Percentiles rank a stretch among this genome's conserved stretches.
Conservation (phyloP, 2,329 filamentous ascomycete genomes). For the Aureobasidium namibiae region DNA sequence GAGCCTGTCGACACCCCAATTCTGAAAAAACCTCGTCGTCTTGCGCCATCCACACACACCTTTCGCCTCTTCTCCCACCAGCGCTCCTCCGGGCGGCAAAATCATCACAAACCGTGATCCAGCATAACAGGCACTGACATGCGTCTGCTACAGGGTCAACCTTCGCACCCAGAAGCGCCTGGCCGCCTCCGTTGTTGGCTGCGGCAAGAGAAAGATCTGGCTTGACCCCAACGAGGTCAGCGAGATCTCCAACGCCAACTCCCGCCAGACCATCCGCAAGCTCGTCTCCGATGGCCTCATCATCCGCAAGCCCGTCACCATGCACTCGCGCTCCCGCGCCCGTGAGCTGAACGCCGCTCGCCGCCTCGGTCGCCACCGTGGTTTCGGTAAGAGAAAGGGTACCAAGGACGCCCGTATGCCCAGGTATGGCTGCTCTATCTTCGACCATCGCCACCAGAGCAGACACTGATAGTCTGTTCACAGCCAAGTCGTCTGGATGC, state of each 20-base stretch:
- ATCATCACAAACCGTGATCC: constrained; percentile 6
- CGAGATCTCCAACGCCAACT: constrained; percentile 99
- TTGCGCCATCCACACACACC: neutral
- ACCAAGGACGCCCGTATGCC: constrained; percentile 99
- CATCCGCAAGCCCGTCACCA: constrained; percentile 99
- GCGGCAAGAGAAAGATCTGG: constrained; percentile 99
- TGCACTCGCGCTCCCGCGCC: constrained; percentile 97
- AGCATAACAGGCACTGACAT: constrained; percentile 14
- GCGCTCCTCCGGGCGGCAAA: constrained; percentile 12
- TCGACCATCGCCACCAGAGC: neutral
- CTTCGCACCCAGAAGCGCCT: constrained; percentile 99
- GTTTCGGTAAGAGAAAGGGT: constrained; percentile 99
- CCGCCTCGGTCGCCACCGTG: constrained; percentile 93
- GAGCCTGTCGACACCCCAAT: neutral
- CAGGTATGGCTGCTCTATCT: constrained; percentile 54
- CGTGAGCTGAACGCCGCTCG: constrained; percentile 91
- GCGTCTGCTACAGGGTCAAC: constrained; percentile 69
- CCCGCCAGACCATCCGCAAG: constrained; percentile 99
- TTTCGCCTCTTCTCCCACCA: neutral
- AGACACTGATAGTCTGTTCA: constrained; percentile 30
- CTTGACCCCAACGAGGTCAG: constrained; percentile 98
- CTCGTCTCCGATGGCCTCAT: constrained; percentile 99
- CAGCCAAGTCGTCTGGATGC: constrained; percentile 98
- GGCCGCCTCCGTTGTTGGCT: constrained; percentile 95
- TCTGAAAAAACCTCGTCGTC: constrained; percentile 11